phyloP scores from a whole-genome alignment of 345 rosid genomes.

The Populus simonii region DNA sequence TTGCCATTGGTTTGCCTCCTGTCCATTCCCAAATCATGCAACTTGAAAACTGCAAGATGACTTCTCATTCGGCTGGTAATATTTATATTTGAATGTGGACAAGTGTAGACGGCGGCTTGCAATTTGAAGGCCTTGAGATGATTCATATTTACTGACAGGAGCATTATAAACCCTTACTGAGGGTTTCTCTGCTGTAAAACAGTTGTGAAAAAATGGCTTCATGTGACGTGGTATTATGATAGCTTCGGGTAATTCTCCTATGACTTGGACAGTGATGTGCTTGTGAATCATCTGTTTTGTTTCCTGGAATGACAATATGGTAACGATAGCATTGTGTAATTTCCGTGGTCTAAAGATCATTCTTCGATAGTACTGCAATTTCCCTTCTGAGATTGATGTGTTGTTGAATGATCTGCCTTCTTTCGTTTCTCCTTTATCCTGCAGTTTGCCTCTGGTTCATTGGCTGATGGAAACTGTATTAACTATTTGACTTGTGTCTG shows the following conservation, averaged over 20 bases:
- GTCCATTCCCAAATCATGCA: neutral
- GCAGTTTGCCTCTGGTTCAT: no score
- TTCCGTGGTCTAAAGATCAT: neutral
- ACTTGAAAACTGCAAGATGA: neutral
- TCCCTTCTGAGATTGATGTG: neutral
- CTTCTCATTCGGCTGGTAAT: neutral
- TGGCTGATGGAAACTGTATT: neutral
- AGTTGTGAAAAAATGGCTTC: neutral
- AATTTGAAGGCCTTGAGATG: neutral
- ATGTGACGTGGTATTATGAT: neutral
- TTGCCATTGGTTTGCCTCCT: neutral
- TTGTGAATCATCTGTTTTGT: neutral
- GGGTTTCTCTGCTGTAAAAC: neutral
- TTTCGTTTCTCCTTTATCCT: neutral
- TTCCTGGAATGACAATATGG: neutral
- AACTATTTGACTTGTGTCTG: no score
- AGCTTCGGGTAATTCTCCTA: neutral
- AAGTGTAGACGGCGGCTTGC: neutral
- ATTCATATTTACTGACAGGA: neutral
- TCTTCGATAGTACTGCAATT: neutral
- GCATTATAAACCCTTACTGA: neutral
- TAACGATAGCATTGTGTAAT: no score
- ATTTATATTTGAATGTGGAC: slow-evolving; percentile 9
- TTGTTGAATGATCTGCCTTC: neutral
- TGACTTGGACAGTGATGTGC: neutral